Conservation (phyloP, 106 monocot genomes). For the Allium cepa region DNA sequence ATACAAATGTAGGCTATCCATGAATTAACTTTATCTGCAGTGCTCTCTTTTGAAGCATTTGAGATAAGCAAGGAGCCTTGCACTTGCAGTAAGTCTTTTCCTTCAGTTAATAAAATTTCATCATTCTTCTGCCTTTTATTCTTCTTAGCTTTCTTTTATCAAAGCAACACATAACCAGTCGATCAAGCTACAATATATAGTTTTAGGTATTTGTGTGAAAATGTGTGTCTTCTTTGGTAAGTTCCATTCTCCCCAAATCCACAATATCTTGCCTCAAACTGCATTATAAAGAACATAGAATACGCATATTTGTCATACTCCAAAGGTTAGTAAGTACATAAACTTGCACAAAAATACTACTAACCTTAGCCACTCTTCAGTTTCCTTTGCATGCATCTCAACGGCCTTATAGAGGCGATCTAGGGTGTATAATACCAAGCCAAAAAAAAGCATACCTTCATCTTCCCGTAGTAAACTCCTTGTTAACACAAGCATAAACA, state of each 20-base stretch:
- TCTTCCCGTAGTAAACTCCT: constrained; percentile 43
- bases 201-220: too few species aligned
- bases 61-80: too few species aligned
- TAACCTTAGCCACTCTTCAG: constrained; percentile 91
- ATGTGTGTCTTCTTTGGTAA: constrained; percentile 31
- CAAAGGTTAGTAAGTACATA: too few species aligned
- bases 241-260: constrained; percentile 50
- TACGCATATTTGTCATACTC: background rate
- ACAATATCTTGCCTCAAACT: constrained; percentile 75
- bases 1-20: too few species aligned
- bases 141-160: too few species aligned
- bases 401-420: constrained; percentile 86
- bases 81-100: too few species aligned
- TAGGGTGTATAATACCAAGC: constrained; percentile 69
- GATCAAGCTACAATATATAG: too few species aligned
- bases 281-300: constrained; percentile 11
- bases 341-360: background rate
- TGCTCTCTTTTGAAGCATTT: too few species aligned
- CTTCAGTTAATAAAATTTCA: too few species aligned
- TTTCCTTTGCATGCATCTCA: constrained; percentile 80
- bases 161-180: too few species aligned
- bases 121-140: too few species aligned
- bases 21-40: too few species aligned
- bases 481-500: background rate
- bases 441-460: constrained; percentile 62